Conservation (phyloP, 176 grass and related monocot genomes). For the Oryza coarctata region DNA sequence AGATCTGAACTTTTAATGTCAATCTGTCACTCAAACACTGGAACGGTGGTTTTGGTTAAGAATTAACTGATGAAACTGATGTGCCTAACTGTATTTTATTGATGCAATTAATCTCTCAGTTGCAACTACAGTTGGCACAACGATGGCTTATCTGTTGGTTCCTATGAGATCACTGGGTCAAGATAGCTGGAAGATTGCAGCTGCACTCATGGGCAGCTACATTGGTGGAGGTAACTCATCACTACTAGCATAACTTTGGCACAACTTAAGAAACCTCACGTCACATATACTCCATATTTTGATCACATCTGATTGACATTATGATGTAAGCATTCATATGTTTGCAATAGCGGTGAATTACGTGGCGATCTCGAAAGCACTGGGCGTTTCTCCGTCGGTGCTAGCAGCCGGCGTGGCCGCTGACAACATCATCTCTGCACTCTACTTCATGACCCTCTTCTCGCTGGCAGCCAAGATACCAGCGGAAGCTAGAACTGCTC, state of each 20-base stretch:
- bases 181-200: conserved; percentile 92
- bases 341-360: conserved; percentile 75
- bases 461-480: conserved; percentile 75
- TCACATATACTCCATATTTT: too few relatives aligned
- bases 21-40: not conserved
- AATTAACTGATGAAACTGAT: not conserved
- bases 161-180: conserved; percentile 86
- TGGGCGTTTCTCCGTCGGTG: conserved; percentile 60
- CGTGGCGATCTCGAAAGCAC: conserved; percentile 65
- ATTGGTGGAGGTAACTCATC: conserved; percentile 73
- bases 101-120: conserved; percentile 30
- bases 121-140: conserved; percentile 63
- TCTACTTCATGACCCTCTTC: conserved; percentile 86
- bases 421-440: conserved; percentile 80
- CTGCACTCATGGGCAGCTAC: conserved; percentile 93
- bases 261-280: too few relatives aligned
- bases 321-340: not conserved
- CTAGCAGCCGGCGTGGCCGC: conserved; percentile 80
- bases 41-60: not conserved
- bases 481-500: conserved; percentile 40
- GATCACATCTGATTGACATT: not conserved
- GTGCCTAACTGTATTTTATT: not conserved
- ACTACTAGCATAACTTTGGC: too few relatives aligned
- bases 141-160: conserved; percentile 61
- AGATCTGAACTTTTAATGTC: not conserved